Base-by-base conservation (phyloP, 208 protist species). In the Trypanosoma congolense region DNA sequence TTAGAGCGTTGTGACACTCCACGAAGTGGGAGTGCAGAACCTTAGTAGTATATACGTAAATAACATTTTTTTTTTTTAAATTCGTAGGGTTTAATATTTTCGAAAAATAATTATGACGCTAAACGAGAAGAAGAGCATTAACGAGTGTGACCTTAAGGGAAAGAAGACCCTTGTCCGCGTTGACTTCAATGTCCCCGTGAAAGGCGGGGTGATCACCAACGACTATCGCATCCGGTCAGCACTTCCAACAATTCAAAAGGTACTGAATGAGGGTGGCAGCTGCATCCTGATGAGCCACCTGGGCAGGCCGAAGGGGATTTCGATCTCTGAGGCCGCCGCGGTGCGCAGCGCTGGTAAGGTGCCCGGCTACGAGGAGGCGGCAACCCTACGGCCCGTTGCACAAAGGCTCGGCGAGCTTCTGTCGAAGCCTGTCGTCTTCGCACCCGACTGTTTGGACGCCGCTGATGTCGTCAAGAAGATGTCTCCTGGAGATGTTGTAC, bases 171-270 rank as follows among this genome's bases (percentile, higher is more conserved):
- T 99, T 50, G 29, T 92, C 33, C 93, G 97, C 43, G 97, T 99
- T 14, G 98, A 99, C 61, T 99, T 98, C 64, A 99, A 99, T 79
- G 98, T 99, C 14, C 98, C 98, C 2, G 83, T 98, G 28, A 85
- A 97, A 42, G 69, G 77, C 25, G 44, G 78, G 26, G 67, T 76
- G 8, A 98, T 99, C 29, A 96, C 91, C 26, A 97, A 98, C 51
- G 89, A 93, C 70, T 92, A 87, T 51, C 86, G 98, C 51, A 99
- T 99, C 49, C 88, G 84, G 25, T 94, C 93, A 9, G 77, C 98
- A 4, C 40, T 99, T 31, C 97, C 97, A 38, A 99, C 98, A 1
- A 92, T 99, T 28, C 77, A 87, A 22, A 97, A 99, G 53, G 92
- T 97, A 44, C 63, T 98, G 4, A 82, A 75, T 8, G 77, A 98